Conservation (phyloP, 192 early-diverging fungal genomes). For the Spinellus fusiger region DNA sequence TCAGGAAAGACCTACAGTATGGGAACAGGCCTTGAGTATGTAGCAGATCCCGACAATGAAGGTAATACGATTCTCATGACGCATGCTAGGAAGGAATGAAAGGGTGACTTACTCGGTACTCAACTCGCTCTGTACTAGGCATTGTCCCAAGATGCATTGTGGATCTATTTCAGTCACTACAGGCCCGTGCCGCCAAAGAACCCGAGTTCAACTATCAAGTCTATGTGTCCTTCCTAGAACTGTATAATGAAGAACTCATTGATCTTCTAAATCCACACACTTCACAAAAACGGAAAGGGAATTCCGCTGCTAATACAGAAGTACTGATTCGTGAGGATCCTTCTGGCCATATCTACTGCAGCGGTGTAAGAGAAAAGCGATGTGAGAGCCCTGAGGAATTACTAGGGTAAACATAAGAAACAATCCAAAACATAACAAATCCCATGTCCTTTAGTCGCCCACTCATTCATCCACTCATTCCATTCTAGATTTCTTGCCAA, state of each 20-base stretch:
- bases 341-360: conserved; percentile 80
- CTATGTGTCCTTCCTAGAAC: conserved; percentile 86
- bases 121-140: conserved; percentile 30
- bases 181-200: conserved; percentile 34
- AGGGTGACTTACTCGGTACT: not conserved
- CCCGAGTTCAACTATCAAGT: conserved; percentile 39
- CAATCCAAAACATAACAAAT: not conserved
- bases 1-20: conserved; percentile 93
- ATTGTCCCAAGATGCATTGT: conserved; percentile 69
- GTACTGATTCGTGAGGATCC: conserved; percentile 71
- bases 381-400: conserved; percentile 65
- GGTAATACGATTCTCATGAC: conserved; percentile 1
- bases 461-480: not conserved
- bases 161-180: conserved; percentile 45
- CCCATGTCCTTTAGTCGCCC: not conserved
- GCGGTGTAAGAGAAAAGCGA: conserved; percentile 73
- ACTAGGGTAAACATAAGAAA: conserved; percentile 32
- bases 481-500: conserved; percentile 43
- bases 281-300: conserved; percentile 20
- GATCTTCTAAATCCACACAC: conserved; percentile 63
- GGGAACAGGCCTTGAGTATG: conserved; percentile 66
- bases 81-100: not conserved
- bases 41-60: conserved; percentile 16
- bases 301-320: conserved; percentile 8
- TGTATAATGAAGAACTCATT: conserved; percentile 97